Evolutionary conservation across 352 stramenopile species (phyloP).

Genomic region (Pythium myriotylum): DNA sequence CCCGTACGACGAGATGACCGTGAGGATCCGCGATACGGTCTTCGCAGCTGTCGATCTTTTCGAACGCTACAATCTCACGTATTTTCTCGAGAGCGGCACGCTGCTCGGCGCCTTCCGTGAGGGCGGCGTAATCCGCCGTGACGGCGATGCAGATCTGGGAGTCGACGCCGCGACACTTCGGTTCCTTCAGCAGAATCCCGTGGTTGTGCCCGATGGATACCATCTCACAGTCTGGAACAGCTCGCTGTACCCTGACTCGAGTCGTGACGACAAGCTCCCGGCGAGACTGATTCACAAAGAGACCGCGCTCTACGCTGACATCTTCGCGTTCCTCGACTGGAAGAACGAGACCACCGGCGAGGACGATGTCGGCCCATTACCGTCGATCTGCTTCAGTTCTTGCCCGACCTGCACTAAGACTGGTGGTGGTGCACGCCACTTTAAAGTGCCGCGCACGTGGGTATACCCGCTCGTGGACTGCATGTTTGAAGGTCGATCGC

Average conservation of each 20-base stretch:
- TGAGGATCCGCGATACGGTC: slow-evolving; percentile 29
- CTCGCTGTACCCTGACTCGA: slow-evolving; percentile 17
- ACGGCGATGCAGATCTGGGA: slow-evolving; percentile 33
- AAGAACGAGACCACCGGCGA: slow-evolving; percentile 5
- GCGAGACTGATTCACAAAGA: slow-evolving; percentile 27
- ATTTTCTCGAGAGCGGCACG: slow-evolving; percentile 39
- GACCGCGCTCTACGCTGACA: slow-evolving; percentile 33
- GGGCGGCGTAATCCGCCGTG: slow-evolving; percentile 29
- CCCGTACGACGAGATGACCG: slow-evolving; percentile 13
- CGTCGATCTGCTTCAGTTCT: slow-evolving; percentile 27
- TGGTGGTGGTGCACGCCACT: slow-evolving; percentile 9
- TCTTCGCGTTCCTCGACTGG: slow-evolving; percentile 36
- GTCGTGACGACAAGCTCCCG: slow-evolving; percentile 29
- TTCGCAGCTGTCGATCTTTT: slow-evolving; percentile 17
- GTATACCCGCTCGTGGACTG: slow-evolving; percentile 33
- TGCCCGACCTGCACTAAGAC: slow-evolving; percentile 20
- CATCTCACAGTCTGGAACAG: slow-evolving; percentile 26
- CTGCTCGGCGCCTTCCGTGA: slow-evolving; percentile 35
- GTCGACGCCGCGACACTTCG: slow-evolving; percentile 23
- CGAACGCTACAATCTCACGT: slow-evolving; percentile 28
- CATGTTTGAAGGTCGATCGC: slow-evolving; percentile 23
- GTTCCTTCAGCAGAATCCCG: slow-evolving; percentile 3
- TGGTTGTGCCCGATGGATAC: slow-evolving; percentile 23
- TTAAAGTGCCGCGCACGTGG: slow-evolving; percentile 27
- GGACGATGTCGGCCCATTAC: slow-evolving; percentile 21